Base-by-base conservation (phyloP, 1,139 yeast genomes). In the Scheffersomyces illinoinensis region DNA sequence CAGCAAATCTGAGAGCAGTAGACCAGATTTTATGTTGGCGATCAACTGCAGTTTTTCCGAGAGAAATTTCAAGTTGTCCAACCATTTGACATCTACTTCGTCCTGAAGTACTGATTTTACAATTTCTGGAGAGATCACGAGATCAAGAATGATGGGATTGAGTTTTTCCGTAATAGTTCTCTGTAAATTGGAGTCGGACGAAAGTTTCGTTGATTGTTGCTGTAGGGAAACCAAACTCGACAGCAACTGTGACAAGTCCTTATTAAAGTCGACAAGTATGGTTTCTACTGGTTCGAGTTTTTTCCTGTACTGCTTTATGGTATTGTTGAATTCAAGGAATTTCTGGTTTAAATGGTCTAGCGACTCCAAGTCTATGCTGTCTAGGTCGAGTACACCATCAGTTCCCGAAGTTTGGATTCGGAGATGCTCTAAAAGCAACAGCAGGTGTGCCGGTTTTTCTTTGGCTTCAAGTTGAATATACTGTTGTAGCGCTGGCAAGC, bases 121-220 rank as follows among this genome's bases (percentile, higher is more conserved):
- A 2, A 87, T 76, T 4, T 83, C 84, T 0, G 97, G 96, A 0
- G 97, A 91, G 4, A 93, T 84, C 63, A 90, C 79, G 26, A 90
- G 76, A 63, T 91, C 95, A 50, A 89, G 81, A 0, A 93, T 87
- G 17, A 91, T 76, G 0, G 97, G 96, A 17, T 88, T 84, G 60
- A 93, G 81, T 57, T 82, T 82, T 33, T 79, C 81, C 47, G 89
- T 88, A 4, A 88, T 76, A 47, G 75, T 71, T 20, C 85, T 82
- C 62, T 92, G 89, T 52, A 77, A 71, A 14, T 79, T 77, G 5
- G 91, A 68, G 57, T 76, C 74, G 6, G 65, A 59, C 0, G 81
- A 70, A 23, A 80, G 64, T 20, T 70, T 70, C 20, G 67, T 65
- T 18, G 82, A 83, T 59, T 90, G 84, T 52, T 79, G 73, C 59